phyloP scores from a whole-genome alignment of 306 rosid species.

The Corylus heterophylla region DNA sequence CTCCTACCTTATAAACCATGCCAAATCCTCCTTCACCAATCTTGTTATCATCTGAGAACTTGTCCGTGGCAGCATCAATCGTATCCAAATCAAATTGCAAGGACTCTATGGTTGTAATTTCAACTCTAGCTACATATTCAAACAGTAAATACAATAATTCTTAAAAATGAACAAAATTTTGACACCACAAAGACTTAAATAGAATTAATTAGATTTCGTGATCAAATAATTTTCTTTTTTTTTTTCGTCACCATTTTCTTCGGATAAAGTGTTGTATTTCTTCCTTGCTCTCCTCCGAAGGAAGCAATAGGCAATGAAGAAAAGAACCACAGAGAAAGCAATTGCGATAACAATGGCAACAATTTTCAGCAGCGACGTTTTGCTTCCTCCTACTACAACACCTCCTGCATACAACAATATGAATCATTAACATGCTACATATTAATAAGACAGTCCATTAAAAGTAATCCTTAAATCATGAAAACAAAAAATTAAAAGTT shows the following conservation, averaged over 20 bases:
- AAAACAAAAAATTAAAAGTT: no score
- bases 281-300: slow-evolving; percentile 19
- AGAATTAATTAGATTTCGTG: neutral
- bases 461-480: no score
- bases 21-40: neutral
- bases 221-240: neutral
- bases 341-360: slow-evolving; percentile 34
- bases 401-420: neutral
- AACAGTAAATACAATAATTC: neutral
- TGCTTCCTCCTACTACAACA: neutral
- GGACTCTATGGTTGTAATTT: slow-evolving; percentile 16
- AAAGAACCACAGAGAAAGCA: slow-evolving; percentile 14
- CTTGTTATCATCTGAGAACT: neutral
- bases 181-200: neutral
- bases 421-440: neutral
- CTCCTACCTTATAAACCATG: neutral
- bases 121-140: slow-evolving; percentile 22
- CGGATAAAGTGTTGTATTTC: slow-evolving; percentile 7
- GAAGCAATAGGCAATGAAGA: slow-evolving; percentile 23
- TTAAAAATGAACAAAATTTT: neutral
- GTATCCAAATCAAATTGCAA: slow-evolving; percentile 17
- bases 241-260: slow-evolving; percentile 27
- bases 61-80: slow-evolving; percentile 2
- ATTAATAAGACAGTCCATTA: no score
- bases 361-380: slow-evolving; percentile 12